Conservation (phyloP, 2,329 filamentous ascomycete genomes). For the Curvularia verruculosa region DNA sequence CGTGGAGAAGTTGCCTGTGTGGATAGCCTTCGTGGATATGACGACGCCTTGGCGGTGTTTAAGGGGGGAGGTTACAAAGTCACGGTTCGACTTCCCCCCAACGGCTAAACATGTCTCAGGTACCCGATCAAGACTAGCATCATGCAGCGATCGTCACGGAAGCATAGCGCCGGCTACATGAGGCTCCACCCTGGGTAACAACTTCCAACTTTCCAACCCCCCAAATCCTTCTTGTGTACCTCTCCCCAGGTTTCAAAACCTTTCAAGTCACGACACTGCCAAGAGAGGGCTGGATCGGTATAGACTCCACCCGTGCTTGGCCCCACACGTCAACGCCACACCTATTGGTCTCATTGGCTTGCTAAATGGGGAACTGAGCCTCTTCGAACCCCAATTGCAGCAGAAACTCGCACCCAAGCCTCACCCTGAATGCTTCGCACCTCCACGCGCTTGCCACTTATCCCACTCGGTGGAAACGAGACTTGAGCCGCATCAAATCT, state of each 20-base stretch:
- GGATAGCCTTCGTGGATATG: neutral
- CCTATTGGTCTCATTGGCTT: constrained; percentile 33
- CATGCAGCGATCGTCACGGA: constrained; percentile 15
- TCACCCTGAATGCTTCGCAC: constrained; percentile 25
- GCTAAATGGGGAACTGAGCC: constrained; percentile 28
- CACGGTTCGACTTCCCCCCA: constrained; percentile 6
- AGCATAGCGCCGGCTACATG: constrained; percentile 7
- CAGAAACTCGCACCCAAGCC: constrained; percentile 34
- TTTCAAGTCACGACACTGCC: constrained; percentile 25
- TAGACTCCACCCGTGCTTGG: constrained; percentile 37
- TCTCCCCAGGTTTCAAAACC: constrained; percentile 33
- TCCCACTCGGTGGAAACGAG: constrained; percentile 33
- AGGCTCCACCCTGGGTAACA: constrained; percentile 16
- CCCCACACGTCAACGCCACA: constrained; percentile 30
- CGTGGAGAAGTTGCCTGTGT: neutral
- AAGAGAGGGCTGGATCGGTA: constrained; percentile 21
- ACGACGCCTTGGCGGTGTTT: neutral
- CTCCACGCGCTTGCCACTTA: constrained; percentile 22
- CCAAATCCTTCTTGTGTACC: constrained; percentile 12
- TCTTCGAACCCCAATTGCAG: constrained; percentile 39
- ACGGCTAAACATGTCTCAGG: constrained; percentile 13
- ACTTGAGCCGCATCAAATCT: constrained; percentile 41
- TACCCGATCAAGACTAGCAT: constrained; percentile 5
- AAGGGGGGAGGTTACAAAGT: constrained; percentile 1
- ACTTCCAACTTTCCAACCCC: constrained; percentile 24